Evolutionary conservation across 306 rosid species (phyloP).

Genomic region (Pyrus bretschneideri): DNA sequence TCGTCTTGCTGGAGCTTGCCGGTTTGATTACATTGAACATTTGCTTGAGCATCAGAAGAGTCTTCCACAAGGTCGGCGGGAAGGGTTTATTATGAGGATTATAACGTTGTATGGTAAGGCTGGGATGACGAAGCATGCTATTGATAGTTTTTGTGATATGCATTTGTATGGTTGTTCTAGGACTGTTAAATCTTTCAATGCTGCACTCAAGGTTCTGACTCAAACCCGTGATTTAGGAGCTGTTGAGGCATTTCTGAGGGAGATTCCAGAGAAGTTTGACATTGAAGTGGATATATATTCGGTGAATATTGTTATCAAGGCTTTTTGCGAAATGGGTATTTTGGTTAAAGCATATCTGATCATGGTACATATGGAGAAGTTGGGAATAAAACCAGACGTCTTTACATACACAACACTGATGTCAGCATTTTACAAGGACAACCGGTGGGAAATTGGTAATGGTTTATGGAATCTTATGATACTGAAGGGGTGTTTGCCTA

Average conservation of each 20-base stretch:
- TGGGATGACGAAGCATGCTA: slow-evolving; percentile 59
- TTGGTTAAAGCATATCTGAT: slow-evolving; percentile 44
- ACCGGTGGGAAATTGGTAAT: slow-evolving; percentile 48
- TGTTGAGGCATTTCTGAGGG: slow-evolving; percentile 23
- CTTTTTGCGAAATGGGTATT: slow-evolving; percentile 41
- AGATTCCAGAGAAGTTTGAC: slow-evolving; percentile 21
- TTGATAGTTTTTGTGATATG: slow-evolving; percentile 52
- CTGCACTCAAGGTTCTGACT: slow-evolving; percentile 57
- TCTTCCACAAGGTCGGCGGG: slow-evolving; percentile 67
- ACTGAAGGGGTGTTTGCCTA: slow-evolving; percentile 57
- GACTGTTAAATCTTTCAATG: slow-evolving; percentile 70
- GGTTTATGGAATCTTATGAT: slow-evolving; percentile 79
- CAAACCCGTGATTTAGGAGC: slow-evolving; percentile 26
- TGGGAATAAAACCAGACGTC: slow-evolving; percentile 56
- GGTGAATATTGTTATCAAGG: slow-evolving; percentile 53
- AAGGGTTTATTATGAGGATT: slow-evolving; percentile 62
- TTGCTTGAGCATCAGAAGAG: slow-evolving; percentile 65
- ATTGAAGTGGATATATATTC: slow-evolving; percentile 44
- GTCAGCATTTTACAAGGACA: slow-evolving; percentile 49
- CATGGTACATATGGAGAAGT: slow-evolving; percentile 42
- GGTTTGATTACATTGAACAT: slow-evolving; percentile 58
- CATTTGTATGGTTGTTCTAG: slow-evolving; percentile 41
- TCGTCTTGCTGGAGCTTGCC: slow-evolving; percentile 59
- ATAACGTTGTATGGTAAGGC: slow-evolving; percentile 65
- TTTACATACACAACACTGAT: slow-evolving; percentile 65